Evolutionary conservation across 352 stramenopile species (phyloP), one percentile per base, ranked within the genome.

Genomic region (Phytophthora cryptogea): DNA sequence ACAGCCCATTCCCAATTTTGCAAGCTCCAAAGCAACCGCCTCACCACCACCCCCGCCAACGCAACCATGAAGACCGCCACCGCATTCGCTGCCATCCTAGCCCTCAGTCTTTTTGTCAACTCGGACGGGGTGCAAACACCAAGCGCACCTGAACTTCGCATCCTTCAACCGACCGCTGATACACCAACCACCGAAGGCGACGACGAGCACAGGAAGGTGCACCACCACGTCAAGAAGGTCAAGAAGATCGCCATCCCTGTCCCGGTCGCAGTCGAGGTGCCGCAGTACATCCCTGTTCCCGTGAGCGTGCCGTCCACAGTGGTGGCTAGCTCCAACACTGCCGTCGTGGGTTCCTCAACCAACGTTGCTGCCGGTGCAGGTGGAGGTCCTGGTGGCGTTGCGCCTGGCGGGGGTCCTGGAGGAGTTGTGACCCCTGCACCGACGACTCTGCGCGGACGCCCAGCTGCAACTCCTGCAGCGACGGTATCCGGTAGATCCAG

Each of bases 191-290:
- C 20, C 11, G 58, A 71, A 47, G 31, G 36, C 23, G 8, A 13
- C 16, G 47, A 63, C 8, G 58, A 72, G 28, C 54, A 23, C 26
- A 43, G 43, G 17, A 52, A 73, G 10, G 28, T 37, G 23, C 53
- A 54, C 43, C 32, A 56, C 11, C 53, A 59, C 11, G 33, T 63
- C 36, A 72, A 72, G 42, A 68, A 69, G 62, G 59, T 72, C 46
- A 73, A 74, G 60, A 74, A 73, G 37, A 63, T 70, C 50, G 65
- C 59, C 20, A 59, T 74, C 31, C 66, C 66, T 1, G 60, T 74
- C 13, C 66, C 66, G 9, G 61, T 70, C 5, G 36, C 66, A 8
- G 61, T 70, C 5, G 36, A 70, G 30, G 54, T 74, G 36, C 66
- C 60, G 13, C 66, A 74, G 20, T 54, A 43, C 50, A 67, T 70